These are phyloP conservation scores for Phialocephala subalpina DNA, from an alignment of 2,329 filamentous ascomycete species.

Conservation along the genomic window DNA sequence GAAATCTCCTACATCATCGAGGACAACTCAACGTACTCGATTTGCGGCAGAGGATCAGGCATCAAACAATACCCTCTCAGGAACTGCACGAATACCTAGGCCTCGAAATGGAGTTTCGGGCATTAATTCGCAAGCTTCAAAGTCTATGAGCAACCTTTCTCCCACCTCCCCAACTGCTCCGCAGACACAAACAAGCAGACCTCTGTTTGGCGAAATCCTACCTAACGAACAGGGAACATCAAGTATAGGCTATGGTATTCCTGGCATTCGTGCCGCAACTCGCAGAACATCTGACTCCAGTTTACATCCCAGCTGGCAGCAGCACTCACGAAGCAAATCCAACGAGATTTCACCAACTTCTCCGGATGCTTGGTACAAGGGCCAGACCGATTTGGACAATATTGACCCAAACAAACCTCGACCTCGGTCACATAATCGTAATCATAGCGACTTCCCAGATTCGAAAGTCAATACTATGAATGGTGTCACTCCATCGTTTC, in stretches of 20 bases:
- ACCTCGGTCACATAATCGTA: slow-evolving; percentile 56
- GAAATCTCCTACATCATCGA: slow-evolving; percentile 34
- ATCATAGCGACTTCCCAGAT: slow-evolving; percentile 66
- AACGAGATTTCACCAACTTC: slow-evolving; percentile 68
- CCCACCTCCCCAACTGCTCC: slow-evolving; percentile 42
- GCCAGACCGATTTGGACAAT: slow-evolving; percentile 52
- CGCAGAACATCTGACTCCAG: slow-evolving; percentile 78
- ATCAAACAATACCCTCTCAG: slow-evolving; percentile 64
- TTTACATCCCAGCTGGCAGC: slow-evolving; percentile 56
- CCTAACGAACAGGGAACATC: slow-evolving; percentile 62
- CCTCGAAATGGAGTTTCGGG: slow-evolving; percentile 51
- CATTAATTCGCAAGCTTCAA: slow-evolving; percentile 49
- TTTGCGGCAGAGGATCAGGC: slow-evolving; percentile 58
- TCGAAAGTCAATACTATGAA: slow-evolving; percentile 41
- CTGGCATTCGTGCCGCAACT: slow-evolving; percentile 48
- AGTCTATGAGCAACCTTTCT: slow-evolving; percentile 53
- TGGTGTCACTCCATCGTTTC: slow-evolving; percentile 40
- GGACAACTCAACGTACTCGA: slow-evolving; percentile 52
- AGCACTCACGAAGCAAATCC: slow-evolving; percentile 62
- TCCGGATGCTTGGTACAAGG: slow-evolving; percentile 71
- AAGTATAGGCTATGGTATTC: slow-evolving; percentile 67
- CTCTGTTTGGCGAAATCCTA: slow-evolving; percentile 79
- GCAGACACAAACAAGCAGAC: slow-evolving; percentile 51
- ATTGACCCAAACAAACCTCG: slow-evolving; percentile 38
- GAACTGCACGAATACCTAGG: slow-evolving; percentile 65